Conservation (phyloP, 2,329 filamentous ascomycete species). For the Penicillium sumatraense region DNA sequence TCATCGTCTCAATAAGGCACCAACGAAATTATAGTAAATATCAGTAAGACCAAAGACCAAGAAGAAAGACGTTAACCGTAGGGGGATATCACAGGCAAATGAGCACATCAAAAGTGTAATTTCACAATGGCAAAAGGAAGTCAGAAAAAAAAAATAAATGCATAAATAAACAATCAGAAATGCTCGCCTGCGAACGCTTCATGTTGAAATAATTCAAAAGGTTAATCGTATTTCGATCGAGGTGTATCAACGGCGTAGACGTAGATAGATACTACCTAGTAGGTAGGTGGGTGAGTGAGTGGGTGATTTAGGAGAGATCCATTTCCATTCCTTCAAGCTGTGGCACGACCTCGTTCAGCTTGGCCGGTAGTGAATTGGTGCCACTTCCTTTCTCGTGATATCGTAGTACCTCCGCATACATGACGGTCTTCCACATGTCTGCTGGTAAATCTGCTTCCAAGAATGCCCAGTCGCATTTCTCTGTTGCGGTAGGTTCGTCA, state of each 20-base stretch:
- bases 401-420: constrained; percentile 61
- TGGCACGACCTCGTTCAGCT: not conserved
- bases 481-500: constrained; percentile 90
- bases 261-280: too few relatives aligned
- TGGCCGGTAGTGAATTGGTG: not conserved
- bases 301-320: too few relatives aligned
- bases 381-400: constrained; percentile 18
- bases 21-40: not conserved
- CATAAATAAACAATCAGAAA: not conserved
- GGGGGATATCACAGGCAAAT: not conserved
- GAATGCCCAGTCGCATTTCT: constrained; percentile 99
- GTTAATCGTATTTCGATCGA: not conserved
- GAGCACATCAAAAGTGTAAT: constrained; percentile 1
- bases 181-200: not conserved
- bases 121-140: not conserved
- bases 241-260: too few relatives aligned
- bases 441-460: constrained; percentile 95
- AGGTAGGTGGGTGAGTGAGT: too few relatives aligned
- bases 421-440: constrained; percentile 99
- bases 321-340: constrained; percentile 9
- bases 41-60: too few relatives aligned
- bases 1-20: not conserved
- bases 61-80: not conserved
- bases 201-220: not conserved
- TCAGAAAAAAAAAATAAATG: not conserved